Evolutionary conservation across 306 rosid genomes (phyloP).

Genomic region (Cucurbita ficifolia): DNA sequence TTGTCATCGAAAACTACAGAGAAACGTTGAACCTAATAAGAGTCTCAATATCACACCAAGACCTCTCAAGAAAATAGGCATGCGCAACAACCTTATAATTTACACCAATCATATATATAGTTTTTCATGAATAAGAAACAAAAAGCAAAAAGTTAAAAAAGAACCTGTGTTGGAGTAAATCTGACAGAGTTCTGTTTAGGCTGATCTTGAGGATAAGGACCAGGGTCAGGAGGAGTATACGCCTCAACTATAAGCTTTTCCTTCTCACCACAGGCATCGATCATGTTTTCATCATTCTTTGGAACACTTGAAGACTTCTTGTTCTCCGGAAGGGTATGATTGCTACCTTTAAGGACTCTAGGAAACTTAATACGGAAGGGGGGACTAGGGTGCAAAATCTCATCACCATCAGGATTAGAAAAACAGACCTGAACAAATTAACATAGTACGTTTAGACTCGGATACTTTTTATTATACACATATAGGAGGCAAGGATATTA

Average conservation of each 20-base stretch:
- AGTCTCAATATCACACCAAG: not conserved
- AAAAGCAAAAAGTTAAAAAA: constrained; percentile 7
- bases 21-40: not conserved
- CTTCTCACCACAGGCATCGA: constrained; percentile 33
- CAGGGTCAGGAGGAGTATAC: constrained; percentile 86
- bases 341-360: constrained; percentile 39
- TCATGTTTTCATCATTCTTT: constrained; percentile 19
- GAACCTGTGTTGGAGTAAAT: constrained; percentile 90
- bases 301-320: constrained; percentile 29
- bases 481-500: not conserved
- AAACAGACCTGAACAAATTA: constrained; percentile 49
- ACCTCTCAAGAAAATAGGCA: not conserved
- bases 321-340: constrained; percentile 34
- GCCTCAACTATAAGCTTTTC: constrained; percentile 60
- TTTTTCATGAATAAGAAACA: not conserved
- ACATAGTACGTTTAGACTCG: constrained; percentile 7
- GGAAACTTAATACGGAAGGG: constrained; percentile 83
- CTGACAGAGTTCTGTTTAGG: constrained; percentile 86
- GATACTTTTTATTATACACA: not conserved
- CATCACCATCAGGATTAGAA: constrained; percentile 39
- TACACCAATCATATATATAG: not conserved
- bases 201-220: constrained; percentile 98
- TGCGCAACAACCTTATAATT: not conserved
- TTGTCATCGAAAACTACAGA: not conserved
- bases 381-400: constrained; percentile 48